These are phyloP conservation scores for Forsythia suspensa DNA, from an alignment of 257 asterid species.

Conservation along the genomic window DNA sequence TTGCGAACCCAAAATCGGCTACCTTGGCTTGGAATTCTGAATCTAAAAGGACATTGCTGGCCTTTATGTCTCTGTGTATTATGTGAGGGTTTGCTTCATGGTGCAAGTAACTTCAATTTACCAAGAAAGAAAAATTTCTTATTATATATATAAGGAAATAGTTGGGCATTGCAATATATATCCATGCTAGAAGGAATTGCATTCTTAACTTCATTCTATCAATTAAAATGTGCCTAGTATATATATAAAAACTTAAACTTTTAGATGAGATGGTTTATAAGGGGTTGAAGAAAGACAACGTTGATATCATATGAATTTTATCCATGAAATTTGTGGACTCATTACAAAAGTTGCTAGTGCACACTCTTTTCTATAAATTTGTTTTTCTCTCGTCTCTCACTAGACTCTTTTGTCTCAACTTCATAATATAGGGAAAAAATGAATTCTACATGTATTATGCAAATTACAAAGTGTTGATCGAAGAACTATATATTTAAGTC, in stretches of 20 bases:
- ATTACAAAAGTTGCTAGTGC: too few species aligned
- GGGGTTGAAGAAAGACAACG: not conserved
- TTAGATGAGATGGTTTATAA: too few species aligned
- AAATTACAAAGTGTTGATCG: too few species aligned
- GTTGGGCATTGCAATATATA: not conserved
- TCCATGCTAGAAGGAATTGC: not conserved
- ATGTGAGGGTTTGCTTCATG: constrained; percentile 81
- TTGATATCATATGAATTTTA: too few species aligned
- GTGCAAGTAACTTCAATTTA: constrained; percentile 68
- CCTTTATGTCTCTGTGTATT: constrained; percentile 81
- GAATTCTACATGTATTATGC: too few species aligned
- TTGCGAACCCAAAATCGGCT: constrained; percentile 86
- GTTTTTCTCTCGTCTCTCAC: too few species aligned
- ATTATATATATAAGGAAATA: not conserved
- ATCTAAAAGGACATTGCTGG: constrained; percentile 77
- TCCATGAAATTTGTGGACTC: not conserved
- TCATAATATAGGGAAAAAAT: too few species aligned
- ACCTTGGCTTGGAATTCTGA: constrained; percentile 64
- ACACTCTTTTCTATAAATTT: too few species aligned
- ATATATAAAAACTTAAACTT: too few species aligned
- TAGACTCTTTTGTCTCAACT: too few species aligned
- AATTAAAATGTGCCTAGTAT: not conserved
- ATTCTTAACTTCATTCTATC: not conserved
- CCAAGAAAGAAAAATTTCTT: not conserved
- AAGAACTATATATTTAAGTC: too few species aligned